A percentile compares a stretch with the other conserved stretches of the same genome.
These are phyloP conservation scores for Aspergillus sp. DNA, from an alignment of 2,329 filamentous ascomycete species.

Conservation along the genomic window DNA sequence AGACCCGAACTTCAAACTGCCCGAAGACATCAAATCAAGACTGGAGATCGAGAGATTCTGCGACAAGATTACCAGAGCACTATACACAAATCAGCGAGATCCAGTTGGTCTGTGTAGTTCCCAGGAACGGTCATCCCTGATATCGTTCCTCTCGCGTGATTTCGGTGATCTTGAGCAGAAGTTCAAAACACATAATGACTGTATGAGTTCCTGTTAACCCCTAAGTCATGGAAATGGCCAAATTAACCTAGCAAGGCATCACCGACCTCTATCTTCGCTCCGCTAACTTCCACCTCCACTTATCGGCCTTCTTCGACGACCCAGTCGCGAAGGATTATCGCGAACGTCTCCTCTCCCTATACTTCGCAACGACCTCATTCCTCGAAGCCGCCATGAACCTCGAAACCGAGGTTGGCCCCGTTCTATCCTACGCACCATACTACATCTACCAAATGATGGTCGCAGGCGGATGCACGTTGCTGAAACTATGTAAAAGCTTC, in stretches of 20 bases:
- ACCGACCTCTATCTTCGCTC: constrained; percentile 42
- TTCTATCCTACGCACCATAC: constrained; percentile 48
- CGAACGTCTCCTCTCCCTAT: constrained; percentile 38
- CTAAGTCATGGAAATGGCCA: not conserved
- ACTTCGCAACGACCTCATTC: constrained; percentile 39
- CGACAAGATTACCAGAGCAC: constrained; percentile 48
- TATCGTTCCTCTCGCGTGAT: constrained; percentile 39
- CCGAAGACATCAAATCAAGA: constrained; percentile 44
- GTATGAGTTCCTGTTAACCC: constrained; percentile 18
- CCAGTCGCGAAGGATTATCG: constrained; percentile 38
- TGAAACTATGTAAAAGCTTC: constrained; percentile 60
- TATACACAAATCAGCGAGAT: constrained; percentile 50
- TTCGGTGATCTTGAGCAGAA: constrained; percentile 48
- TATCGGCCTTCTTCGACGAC: constrained; percentile 45
- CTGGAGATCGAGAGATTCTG: constrained; percentile 52
- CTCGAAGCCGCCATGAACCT: constrained; percentile 41
- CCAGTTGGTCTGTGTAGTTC: constrained; percentile 44
- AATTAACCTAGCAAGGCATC: constrained; percentile 24
- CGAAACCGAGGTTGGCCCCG: constrained; percentile 37
- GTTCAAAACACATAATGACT: constrained; percentile 32
- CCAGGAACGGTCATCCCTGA: constrained; percentile 37
- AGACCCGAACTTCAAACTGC: constrained; percentile 42
- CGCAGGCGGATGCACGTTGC: constrained; percentile 54
- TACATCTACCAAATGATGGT: constrained; percentile 62
- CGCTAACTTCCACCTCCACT: constrained; percentile 40